These are phyloP conservation scores for Suillus hirtellus DNA, from an alignment of 768 basidiomycete species.

Conservation along the genomic window DNA sequence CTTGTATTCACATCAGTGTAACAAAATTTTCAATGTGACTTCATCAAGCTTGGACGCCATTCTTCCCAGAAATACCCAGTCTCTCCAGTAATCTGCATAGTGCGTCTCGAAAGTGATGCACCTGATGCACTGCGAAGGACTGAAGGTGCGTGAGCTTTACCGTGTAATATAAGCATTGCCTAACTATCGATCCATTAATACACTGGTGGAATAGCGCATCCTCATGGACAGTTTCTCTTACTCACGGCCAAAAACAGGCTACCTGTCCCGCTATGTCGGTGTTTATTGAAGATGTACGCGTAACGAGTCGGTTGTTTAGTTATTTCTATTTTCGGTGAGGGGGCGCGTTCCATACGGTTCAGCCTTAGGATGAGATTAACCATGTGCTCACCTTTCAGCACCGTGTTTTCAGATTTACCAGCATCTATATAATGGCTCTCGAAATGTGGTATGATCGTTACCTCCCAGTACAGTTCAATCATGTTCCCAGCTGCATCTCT, in stretches of 20 bases:
- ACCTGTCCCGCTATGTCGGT: not conserved
- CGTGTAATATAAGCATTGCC: not conserved
- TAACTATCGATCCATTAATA: not conserved
- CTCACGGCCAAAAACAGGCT: conserved; percentile 1
- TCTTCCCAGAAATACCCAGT: not conserved
- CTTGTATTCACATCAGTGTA: conserved; percentile 19
- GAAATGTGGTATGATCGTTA: not conserved
- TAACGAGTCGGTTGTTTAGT: not conserved
- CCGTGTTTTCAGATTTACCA: not conserved
- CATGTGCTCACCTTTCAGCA: conserved; percentile 18
- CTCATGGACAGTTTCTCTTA: not conserved
- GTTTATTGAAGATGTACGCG: not conserved
- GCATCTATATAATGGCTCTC: conserved; percentile 22
- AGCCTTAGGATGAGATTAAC: not conserved
- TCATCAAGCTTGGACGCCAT: not conserved
- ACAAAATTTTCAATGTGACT: not conserved
- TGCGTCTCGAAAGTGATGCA: not conserved
- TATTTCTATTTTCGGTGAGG: conserved; percentile 7
- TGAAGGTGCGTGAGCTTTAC: not conserved
- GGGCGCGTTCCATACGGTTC: conserved; percentile 10
- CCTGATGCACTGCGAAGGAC: not conserved
- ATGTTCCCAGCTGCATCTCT: conserved; percentile 33
- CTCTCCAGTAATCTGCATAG: not conserved
- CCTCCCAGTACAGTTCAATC: not conserved
- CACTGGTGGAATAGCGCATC: not conserved